These are phyloP conservation scores for Excoecaria cochinchinensis DNA, from an alignment of 345 rosid genomes.

Conservation along the genomic window DNA sequence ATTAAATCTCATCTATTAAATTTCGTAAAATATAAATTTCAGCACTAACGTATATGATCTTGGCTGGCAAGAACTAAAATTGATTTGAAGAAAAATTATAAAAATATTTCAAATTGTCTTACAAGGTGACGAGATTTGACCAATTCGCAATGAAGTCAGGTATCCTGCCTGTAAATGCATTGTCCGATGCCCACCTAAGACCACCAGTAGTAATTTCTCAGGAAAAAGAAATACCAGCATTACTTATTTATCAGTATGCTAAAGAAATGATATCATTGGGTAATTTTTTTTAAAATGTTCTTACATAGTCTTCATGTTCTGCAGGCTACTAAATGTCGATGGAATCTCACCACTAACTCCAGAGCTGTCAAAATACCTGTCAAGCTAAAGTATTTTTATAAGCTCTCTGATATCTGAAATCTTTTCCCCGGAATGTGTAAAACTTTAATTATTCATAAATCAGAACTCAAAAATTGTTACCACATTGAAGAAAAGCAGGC, in stretches of 20 bases:
- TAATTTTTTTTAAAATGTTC: constrained; percentile 8
- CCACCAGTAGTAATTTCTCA: not conserved
- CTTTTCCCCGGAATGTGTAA: not conserved
- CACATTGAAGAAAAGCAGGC: no score
- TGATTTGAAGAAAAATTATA: not conserved
- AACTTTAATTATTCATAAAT: not conserved
- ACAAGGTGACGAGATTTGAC: constrained; percentile 52
- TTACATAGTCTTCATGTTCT: constrained; percentile 34
- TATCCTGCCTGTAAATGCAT: constrained; percentile 54
- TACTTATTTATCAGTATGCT: not conserved
- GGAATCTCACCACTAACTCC: constrained; percentile 60
- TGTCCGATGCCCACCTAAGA: constrained; percentile 64
- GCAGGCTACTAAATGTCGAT: constrained; percentile 37
- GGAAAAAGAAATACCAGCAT: not conserved
- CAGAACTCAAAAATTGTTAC: no score
- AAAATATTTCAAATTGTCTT: constrained; percentile 18
- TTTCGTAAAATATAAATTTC: not conserved
- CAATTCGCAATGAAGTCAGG: constrained; percentile 72
- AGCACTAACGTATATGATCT: not conserved
- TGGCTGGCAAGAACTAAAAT: not conserved
- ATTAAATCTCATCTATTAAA: not conserved
- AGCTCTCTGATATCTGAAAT: not conserved
- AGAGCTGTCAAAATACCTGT: constrained; percentile 49
- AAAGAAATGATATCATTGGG: not conserved
- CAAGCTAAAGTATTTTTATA: not conserved